Evolutionary conservation across 768 basidiomycete species (phyloP).

Genomic region (Termitomyces heimii): DNA sequence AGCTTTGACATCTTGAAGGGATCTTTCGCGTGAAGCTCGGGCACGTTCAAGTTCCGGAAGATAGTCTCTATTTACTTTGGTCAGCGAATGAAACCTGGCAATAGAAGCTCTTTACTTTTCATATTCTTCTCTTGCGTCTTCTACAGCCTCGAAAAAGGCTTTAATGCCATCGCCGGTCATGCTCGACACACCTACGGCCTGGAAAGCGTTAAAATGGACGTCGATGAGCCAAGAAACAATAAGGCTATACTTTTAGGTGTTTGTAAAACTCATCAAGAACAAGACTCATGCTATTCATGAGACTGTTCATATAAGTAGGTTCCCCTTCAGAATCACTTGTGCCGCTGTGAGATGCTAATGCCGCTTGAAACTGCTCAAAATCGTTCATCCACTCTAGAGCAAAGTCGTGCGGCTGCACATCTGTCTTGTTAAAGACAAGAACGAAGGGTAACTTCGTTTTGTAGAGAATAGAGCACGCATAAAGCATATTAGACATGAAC

Average conservation of each 20-base stretch:
- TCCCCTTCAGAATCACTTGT: conserved; percentile 78
- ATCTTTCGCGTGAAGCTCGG: conserved; percentile 54
- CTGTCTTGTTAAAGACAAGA: conserved; percentile 98
- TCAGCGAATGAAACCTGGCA: conserved; percentile 1
- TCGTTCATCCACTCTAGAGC: conserved; percentile 98
- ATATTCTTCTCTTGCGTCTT: conserved; percentile 83
- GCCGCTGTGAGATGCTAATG: conserved; percentile 66
- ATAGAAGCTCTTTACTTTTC: conserved; percentile 50
- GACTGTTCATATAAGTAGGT: conserved; percentile 95
- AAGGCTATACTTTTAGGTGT: conserved; percentile 68
- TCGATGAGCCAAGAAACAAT: conserved; percentile 12
- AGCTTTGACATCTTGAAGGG: conserved; percentile 59
- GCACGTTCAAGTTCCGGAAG: conserved; percentile 83
- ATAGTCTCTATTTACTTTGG: conserved; percentile 60
- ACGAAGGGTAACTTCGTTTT: conserved; percentile 98
- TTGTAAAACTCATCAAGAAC: conserved; percentile 99
- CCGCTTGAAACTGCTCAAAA: conserved; percentile 92
- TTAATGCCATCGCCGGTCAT: conserved; percentile 92
- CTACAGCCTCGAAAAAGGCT: conserved; percentile 89
- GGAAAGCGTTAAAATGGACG: not conserved
- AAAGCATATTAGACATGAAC: conserved; percentile 99
- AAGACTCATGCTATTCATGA: conserved; percentile 99
- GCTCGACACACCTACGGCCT: conserved; percentile 96
- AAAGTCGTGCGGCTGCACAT: conserved; percentile 85
- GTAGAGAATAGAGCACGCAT: conserved; percentile 98